phyloP scores from a whole-genome alignment of 2,329 filamentous ascomycete species.

The Fusarium coffeatum region DNA sequence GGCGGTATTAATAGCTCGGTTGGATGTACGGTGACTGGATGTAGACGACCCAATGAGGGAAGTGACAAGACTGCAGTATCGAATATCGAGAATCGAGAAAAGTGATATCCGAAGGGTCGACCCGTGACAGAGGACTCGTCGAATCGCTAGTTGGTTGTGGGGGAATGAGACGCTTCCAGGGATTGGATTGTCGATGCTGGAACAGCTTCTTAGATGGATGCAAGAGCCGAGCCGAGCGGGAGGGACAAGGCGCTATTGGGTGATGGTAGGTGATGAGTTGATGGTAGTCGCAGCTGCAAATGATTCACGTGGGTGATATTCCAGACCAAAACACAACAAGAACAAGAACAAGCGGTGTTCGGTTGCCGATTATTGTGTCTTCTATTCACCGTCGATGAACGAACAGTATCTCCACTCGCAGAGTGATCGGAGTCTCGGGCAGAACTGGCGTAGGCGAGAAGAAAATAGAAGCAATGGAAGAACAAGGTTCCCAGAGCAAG shows the following conservation, averaged over 20 bases:
- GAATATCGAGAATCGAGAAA: slow-evolving; percentile 35
- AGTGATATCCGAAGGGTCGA: slow-evolving; percentile 27
- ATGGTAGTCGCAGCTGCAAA: slow-evolving; percentile 40
- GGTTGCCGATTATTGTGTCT: background rate
- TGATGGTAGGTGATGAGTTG: slow-evolving; percentile 41
- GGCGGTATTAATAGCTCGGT: slow-evolving; percentile 30
- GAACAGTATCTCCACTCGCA: background rate
- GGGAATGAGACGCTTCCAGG: slow-evolving; percentile 25
- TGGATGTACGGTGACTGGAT: slow-evolving; percentile 20
- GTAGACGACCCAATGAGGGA: slow-evolving; percentile 24
- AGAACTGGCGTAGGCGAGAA: slow-evolving; percentile 5
- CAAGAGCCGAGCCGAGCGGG: slow-evolving; percentile 43
- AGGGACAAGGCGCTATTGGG: slow-evolving; percentile 43
- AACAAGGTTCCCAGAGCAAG: background rate
- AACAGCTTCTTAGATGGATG: slow-evolving; percentile 23
- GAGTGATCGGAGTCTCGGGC: background rate
- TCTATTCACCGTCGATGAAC: background rate
- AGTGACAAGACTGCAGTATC: slow-evolving; percentile 15
- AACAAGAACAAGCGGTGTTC: background rate
- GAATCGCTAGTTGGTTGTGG: slow-evolving; percentile 34
- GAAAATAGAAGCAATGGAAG: slow-evolving; percentile 13
- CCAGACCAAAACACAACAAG: background rate
- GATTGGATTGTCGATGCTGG: slow-evolving; percentile 31
- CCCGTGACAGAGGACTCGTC: slow-evolving; percentile 25
- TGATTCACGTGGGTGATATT: slow-evolving; percentile 41